Percentiles rank a stretch among this genome's conserved stretches.
Conservation (phyloP, 202 grass and related monocot species). For the Schoenoplectus tabernaemontani region DNA sequence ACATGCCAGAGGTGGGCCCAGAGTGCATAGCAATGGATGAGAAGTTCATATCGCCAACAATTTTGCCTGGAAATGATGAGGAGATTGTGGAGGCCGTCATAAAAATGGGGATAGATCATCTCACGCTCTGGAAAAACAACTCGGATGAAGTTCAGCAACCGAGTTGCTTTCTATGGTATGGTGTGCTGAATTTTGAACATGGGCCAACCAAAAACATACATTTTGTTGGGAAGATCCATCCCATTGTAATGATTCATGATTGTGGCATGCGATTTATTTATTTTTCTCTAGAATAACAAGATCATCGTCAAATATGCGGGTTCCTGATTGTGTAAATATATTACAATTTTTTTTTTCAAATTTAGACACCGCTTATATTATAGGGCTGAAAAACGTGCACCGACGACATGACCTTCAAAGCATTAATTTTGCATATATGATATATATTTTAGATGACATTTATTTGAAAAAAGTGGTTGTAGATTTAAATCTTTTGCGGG, state of each 20-base stretch:
- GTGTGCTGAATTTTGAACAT: too few relatives aligned
- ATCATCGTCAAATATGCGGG: too few relatives aligned
- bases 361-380: neutral
- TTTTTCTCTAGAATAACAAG: too few relatives aligned
- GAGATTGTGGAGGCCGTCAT: conserved; percentile 45
- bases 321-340: too few relatives aligned
- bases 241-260: too few relatives aligned
- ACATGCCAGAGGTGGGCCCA: too few relatives aligned
- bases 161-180: too few relatives aligned
- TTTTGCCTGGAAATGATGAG: conserved; percentile 52
- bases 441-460: neutral
- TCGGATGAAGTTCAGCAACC: too few relatives aligned
- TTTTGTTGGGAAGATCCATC: too few relatives aligned
- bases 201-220: too few relatives aligned
- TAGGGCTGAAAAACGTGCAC: neutral
- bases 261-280: too few relatives aligned
- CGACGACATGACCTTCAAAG: neutral
- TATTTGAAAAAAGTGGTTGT: neutral
- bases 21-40: conserved; percentile 21
- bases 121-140: conserved; percentile 50
- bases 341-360: too few relatives aligned
- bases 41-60: conserved; percentile 18
- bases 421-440: neutral
- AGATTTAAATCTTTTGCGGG: conserved; percentile 2
- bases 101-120: conserved; percentile 48